Conservation (phyloP, 1,139 yeast species). For the Yamadazyma kanchanaburiensis region DNA sequence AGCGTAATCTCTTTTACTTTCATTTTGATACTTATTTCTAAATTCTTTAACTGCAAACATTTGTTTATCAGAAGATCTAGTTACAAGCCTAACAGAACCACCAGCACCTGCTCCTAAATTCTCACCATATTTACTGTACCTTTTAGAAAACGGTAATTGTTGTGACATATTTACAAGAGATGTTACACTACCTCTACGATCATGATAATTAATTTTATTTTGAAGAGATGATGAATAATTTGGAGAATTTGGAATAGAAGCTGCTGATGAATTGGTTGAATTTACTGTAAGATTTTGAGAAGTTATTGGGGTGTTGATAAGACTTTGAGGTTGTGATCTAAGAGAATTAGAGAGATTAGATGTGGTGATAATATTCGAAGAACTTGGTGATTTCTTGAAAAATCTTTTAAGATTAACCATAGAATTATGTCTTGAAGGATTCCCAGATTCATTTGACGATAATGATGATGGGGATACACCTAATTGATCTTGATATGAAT, state of each 20-base stretch:
- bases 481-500: conserved; percentile 32
- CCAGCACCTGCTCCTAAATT: conserved; percentile 96
- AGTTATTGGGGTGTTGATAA: conserved; percentile 17
- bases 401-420: conserved; percentile 70
- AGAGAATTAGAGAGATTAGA: conserved; percentile 42
- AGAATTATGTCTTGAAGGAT: conserved; percentile 55
- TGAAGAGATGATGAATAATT: conserved; percentile 24
- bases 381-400: conserved; percentile 47
- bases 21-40: conserved; percentile 72
- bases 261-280: conserved; percentile 29
- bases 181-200: conserved; percentile 39
- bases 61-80: conserved; percentile 62
- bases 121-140: conserved; percentile 82
- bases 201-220: conserved; percentile 30
- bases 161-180: conserved; percentile 23
- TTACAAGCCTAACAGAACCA: conserved; percentile 80
- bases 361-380: conserved; percentile 26
- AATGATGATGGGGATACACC: conserved; percentile 39
- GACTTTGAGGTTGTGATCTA: conserved; percentile 23
- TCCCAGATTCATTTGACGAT: conserved; percentile 34
- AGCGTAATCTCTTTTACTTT: conserved; percentile 81
- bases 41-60: conserved; percentile 93
- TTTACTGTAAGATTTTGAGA: conserved; percentile 16
- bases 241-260: conserved; percentile 17
- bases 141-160: conserved; percentile 59